Percentiles rank a stretch among this genome's conserved stretches.
phyloP scores from a whole-genome alignment of 768 basidiomycete species.

The Russula olivacea region DNA sequence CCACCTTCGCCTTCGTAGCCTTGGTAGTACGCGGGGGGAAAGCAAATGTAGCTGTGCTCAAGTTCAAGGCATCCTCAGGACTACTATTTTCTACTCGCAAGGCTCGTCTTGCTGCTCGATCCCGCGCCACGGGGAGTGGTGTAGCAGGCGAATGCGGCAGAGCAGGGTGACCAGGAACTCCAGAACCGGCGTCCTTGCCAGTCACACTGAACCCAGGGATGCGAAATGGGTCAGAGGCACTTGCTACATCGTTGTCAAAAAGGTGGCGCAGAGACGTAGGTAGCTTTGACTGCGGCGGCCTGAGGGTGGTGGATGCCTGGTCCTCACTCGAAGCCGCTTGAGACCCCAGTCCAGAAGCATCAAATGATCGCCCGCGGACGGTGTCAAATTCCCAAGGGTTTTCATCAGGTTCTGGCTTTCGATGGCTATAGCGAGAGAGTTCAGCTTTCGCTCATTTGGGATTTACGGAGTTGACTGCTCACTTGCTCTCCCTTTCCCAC shows the following conservation, averaged over 20 bases:
- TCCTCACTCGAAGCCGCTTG: constrained; percentile 10
- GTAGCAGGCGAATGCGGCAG: constrained; percentile 31
- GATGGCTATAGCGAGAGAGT: constrained; percentile 25
- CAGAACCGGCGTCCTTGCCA: constrained; percentile 24
- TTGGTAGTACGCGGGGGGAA: constrained; percentile 41
- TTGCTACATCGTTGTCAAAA: constrained; percentile 56
- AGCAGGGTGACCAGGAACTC: constrained; percentile 24
- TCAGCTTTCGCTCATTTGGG: constrained; percentile 25
- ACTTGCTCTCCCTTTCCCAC: constrained; percentile 65
- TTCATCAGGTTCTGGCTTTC: constrained; percentile 27
- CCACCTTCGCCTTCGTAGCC: constrained; percentile 23
- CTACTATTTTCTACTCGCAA: constrained; percentile 29
- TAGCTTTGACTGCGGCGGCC: constrained; percentile 46
- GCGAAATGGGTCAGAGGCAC: constrained; percentile 39
- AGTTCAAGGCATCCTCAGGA: constrained; percentile 39
- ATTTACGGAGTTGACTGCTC: constrained; percentile 17
- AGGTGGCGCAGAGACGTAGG: constrained; percentile 75
- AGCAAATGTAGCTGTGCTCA: constrained; percentile 47
- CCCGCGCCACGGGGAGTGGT: constrained; percentile 35
- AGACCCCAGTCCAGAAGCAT: constrained; percentile 3
- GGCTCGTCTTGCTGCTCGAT: constrained; percentile 31
- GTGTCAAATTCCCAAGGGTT: constrained; percentile 76
- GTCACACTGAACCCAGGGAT: constrained; percentile 34
- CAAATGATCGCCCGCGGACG: constrained; percentile 41
- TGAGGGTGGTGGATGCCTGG: constrained; percentile 40